Evolutionary conservation across 1,284 basidiomycete species (phyloP), one percentile per base, ranked within the genome.

Genomic region (Xerocomus nothofagi): DNA sequence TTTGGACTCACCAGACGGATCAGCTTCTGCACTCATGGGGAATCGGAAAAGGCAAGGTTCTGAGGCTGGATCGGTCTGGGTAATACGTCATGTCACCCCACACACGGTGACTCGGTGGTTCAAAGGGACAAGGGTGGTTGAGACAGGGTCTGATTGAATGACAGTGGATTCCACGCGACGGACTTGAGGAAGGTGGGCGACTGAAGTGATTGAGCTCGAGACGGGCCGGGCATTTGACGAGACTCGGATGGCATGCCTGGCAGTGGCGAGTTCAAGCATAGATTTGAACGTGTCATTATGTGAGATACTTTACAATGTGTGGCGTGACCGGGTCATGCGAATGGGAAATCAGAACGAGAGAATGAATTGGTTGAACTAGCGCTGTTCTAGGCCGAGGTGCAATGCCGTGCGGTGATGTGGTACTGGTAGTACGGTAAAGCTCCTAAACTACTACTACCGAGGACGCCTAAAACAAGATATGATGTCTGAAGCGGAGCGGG

Each of bases 41-140:
- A n/a, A 56, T 42, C 51, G 32, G 37, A 39, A 47, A 55, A 34
- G 26, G 57, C 29, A 47, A 47, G 41, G 36, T 47, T 56, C 56
- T 31, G 31, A 39, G 38, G 42, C 39, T 32, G 36, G 40, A 50
- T 49, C 32, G 54, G 46, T 54, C 32, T 47, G 40, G 23, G 44
- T 8, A 48, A 49, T 60, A 59, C 61, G 61, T 59, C 60, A 63
- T 61, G 54, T 45, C 57, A 47, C 51, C 55, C 55, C 55, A 51
- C 60, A 57, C 38, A 60, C 54, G 61, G 58, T 60, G 55, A 51
- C 49, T 60, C 39, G 39, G 42, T 42, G 32, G 44, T 41, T 37
- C 54, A 24, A 46, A 32, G 44, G 46, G 54, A 54, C 54, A 32
- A 47, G 40, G 47, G 31, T 29, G 15, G 6, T 60, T 48, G 49